A percentile compares a stretch with the other conserved stretches of the same genome.
phyloP scores from a whole-genome alignment of 768 basidiomycete species.

The Serendipita sp. region DNA sequence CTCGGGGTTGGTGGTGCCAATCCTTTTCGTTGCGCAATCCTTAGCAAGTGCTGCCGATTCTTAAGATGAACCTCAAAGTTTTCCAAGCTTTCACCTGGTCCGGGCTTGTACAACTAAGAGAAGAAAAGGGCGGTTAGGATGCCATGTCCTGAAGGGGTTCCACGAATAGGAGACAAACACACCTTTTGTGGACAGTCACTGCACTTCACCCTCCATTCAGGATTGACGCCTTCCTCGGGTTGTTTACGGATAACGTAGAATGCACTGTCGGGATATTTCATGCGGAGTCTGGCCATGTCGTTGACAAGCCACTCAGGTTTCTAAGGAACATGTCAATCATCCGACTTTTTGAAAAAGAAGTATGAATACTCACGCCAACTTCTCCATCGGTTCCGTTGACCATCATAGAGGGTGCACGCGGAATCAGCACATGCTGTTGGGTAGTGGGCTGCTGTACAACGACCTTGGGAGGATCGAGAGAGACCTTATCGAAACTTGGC shows the following conservation, averaged over 20 bases:
- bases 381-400: no score
- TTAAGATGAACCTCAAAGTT: constrained; percentile 91
- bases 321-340: constrained; percentile 17
- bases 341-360: no score
- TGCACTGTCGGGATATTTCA: constrained; percentile 61
- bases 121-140: constrained; percentile 4
- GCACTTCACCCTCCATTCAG: constrained; percentile 85
- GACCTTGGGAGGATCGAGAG: neutral
- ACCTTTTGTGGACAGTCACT: constrained; percentile 90
- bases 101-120: constrained; percentile 77
- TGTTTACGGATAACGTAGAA: constrained; percentile 58
- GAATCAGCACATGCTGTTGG: neutral
- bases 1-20: neutral
- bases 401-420: no score
- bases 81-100: constrained; percentile 67
- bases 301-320: constrained; percentile 56
- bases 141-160: no score
- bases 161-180: no score
- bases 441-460: neutral
- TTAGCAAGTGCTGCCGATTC: constrained; percentile 64
- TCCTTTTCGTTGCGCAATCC: constrained; percentile 26
- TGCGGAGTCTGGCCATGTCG: constrained; percentile 53
- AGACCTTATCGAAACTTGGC: constrained; percentile 21
- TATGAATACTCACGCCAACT: no score
- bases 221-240: constrained; percentile 35